These are phyloP conservation scores for Dictyostelium firmibasis DNA, from an alignment of 78 protist species.

Conservation along the genomic window DNA sequence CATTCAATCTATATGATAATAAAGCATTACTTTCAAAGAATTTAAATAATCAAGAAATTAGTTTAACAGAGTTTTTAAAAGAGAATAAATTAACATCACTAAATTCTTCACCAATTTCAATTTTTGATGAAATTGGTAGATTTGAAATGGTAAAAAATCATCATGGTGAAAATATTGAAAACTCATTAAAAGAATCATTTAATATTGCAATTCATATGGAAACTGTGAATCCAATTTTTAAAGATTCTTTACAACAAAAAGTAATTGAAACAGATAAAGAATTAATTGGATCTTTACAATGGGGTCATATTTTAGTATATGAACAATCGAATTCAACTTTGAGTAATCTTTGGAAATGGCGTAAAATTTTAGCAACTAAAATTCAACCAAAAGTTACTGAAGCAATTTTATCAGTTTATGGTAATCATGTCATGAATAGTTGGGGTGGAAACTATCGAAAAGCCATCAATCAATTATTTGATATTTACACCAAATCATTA, in stretches of 20 bases:
- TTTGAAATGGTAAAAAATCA: slow-evolving; percentile 23
- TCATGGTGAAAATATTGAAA: slow-evolving; percentile 5
- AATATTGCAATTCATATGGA: slow-evolving; percentile 60
- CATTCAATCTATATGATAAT: slow-evolving; percentile 46
- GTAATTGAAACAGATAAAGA: not conserved
- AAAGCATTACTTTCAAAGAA: not conserved
- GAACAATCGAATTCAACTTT: slow-evolving; percentile 6
- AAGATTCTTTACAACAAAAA: slow-evolving; percentile 21
- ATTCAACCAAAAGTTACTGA: slow-evolving; percentile 32
- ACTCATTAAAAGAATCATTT: slow-evolving; percentile 29
- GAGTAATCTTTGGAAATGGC: slow-evolving; percentile 53
- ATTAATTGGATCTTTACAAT: slow-evolving; percentile 37
- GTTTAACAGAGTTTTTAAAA: not conserved
- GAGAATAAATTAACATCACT: not conserved
- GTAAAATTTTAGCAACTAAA: not conserved
- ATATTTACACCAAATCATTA: slow-evolving; percentile 24
- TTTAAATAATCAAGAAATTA: not conserved
- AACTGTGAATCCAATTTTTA: slow-evolving; percentile 31
- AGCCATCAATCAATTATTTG: slow-evolving; percentile 18
- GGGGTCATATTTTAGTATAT: slow-evolving; percentile 55
- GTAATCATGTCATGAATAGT: slow-evolving; percentile 35
- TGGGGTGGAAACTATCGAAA: slow-evolving; percentile 52
- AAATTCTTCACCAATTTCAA: slow-evolving; percentile 25
- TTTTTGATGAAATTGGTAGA: not conserved
- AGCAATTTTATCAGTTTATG: slow-evolving; percentile 26